Evolutionary conservation across 495 filamentous ascomycete genomes (phyloP).

Genomic region (Xylaria cubensis): DNA sequence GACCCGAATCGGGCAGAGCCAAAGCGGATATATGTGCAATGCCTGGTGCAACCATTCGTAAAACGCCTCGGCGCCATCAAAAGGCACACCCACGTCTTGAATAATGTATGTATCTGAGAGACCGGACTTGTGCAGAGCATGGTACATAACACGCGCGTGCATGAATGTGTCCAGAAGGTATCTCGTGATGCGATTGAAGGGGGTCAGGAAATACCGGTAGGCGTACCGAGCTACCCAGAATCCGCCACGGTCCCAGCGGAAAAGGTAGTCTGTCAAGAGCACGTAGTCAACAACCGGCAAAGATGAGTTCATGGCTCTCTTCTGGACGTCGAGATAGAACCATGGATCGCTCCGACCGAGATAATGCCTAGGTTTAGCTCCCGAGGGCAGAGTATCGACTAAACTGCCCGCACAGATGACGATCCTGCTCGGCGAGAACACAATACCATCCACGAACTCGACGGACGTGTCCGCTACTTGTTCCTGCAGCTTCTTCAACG

Average conservation of each 20-base stretch:
- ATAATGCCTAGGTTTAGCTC: constrained; percentile 46
- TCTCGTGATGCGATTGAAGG: constrained; percentile 61
- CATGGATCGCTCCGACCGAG: constrained; percentile 54
- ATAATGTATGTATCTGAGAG: constrained; percentile 52
- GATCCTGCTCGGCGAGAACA: constrained; percentile 56
- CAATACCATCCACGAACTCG: constrained; percentile 57
- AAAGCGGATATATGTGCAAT: constrained; percentile 59
- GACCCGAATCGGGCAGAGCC: constrained; percentile 61
- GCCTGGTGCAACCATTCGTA: constrained; percentile 47
- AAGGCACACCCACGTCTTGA: constrained; percentile 62
- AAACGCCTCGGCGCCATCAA: constrained; percentile 48
- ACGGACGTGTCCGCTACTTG: constrained; percentile 38
- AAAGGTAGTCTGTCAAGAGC: constrained; percentile 62
- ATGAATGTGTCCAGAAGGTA: constrained; percentile 59
- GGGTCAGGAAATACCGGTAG: constrained; percentile 57
- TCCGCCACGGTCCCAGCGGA: constrained; percentile 66
- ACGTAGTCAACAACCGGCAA: constrained; percentile 40
- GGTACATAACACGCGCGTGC: constrained; percentile 65
- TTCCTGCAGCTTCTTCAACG: constrained; percentile 38
- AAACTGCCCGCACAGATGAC: constrained; percentile 61
- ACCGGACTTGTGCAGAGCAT: constrained; percentile 58
- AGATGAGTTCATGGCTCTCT: constrained; percentile 24
- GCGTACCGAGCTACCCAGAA: constrained; percentile 64
- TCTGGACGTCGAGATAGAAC: constrained; percentile 59
- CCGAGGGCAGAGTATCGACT: constrained; percentile 42